phyloP scores from a whole-genome alignment of 306 rosid species.

The Mimosa bimucronata region DNA sequence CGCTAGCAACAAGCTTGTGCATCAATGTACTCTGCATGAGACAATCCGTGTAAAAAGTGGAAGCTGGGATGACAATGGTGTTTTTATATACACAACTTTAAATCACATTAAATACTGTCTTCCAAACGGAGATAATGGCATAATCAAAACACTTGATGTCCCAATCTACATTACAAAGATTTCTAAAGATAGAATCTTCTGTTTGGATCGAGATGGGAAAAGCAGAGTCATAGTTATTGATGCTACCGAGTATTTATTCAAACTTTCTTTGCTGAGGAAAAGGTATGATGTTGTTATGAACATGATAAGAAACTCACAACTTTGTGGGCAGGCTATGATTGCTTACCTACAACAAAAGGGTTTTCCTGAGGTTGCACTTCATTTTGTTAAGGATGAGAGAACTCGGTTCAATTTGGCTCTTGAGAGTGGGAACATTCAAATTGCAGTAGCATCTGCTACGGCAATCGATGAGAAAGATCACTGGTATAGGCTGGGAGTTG shows the following conservation, averaged over 20 bases:
- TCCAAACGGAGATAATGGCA: conserved; percentile 95
- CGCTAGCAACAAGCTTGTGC: conserved; percentile 90
- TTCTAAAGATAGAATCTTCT: conserved; percentile 72
- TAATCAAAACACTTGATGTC: conserved; percentile 83
- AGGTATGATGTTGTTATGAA: conserved; percentile 88
- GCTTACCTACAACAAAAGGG: conserved; percentile 98
- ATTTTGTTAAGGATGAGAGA: conserved; percentile 95
- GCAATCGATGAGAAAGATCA: conserved; percentile 94
- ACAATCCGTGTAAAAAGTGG: conserved; percentile 97
- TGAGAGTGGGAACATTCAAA: conserved; percentile 96
- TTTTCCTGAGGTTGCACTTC: conserved; percentile 95
- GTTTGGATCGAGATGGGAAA: conserved; percentile 96
- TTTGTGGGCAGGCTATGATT: conserved; percentile 95
- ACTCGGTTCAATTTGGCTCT: conserved; percentile 90
- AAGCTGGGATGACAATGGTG: conserved; percentile 95
- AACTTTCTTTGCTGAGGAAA: conserved; percentile 78
- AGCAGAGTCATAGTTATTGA: conserved; percentile 71
- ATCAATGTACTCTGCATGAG: conserved; percentile 92
- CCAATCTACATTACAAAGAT: conserved; percentile 92
- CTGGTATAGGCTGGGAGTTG: conserved; percentile 92
- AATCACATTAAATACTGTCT: conserved; percentile 94
- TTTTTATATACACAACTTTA: conserved; percentile 86
- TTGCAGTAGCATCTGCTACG: conserved; percentile 92
- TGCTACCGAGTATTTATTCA: conserved; percentile 87
- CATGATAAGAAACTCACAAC: conserved; percentile 91